Conservation (phyloP, 257 asterid genomes). For the Capsicum rhomboideum region DNA sequence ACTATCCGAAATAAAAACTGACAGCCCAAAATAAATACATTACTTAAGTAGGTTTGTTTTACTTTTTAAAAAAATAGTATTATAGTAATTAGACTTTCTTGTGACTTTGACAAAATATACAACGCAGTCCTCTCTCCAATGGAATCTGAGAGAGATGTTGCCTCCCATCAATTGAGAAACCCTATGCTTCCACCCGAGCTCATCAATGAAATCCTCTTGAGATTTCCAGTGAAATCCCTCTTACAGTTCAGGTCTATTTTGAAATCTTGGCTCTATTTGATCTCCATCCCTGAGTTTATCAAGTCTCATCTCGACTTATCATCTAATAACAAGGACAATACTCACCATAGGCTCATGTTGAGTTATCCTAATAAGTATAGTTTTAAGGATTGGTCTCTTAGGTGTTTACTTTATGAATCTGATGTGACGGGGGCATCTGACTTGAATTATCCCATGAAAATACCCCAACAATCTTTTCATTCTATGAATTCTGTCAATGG, state of each 20-base stretch:
- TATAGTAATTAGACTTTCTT: too few relatives aligned
- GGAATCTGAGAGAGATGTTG: too few relatives aligned
- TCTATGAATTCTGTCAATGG: conserved; percentile 45
- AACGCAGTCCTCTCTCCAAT: too few relatives aligned
- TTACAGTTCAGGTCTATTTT: conserved; percentile 20
- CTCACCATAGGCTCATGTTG: background rate
- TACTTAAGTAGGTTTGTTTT: too few relatives aligned
- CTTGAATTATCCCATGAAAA: background rate
- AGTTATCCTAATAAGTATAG: background rate
- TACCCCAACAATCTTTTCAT: background rate
- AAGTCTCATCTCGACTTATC: conserved; percentile 22
- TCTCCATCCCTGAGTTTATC: conserved; percentile 29
- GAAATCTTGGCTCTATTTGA: conserved; percentile 36
- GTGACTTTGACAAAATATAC: too few relatives aligned
- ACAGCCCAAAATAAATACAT: too few relatives aligned
- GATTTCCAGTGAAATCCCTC: too few relatives aligned
- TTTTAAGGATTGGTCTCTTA: background rate
- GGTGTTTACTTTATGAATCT: background rate
- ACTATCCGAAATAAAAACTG: too few relatives aligned
- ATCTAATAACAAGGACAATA: background rate
- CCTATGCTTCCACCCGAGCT: too few relatives aligned
- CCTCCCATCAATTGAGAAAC: too few relatives aligned
- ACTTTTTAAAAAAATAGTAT: too few relatives aligned
- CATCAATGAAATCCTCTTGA: conserved; percentile 21
- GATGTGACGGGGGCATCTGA: background rate